Conservation (phyloP, 768 basidiomycete genomes). For the Lactarius deliciosus region DNA sequence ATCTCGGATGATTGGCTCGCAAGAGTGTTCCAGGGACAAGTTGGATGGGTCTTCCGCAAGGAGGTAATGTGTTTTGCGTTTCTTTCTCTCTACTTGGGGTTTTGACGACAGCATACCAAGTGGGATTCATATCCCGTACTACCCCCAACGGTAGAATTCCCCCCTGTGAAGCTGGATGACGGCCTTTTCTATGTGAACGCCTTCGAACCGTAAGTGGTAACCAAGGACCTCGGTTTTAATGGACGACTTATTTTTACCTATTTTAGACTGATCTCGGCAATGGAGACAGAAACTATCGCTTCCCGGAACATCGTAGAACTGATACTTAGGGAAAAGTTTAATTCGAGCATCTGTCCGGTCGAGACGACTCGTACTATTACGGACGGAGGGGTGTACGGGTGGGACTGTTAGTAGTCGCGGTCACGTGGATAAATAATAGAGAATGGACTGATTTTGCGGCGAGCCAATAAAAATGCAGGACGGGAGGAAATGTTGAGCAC, state of each 20-base stretch:
- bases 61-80: slow-evolving; percentile 45
- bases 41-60: slow-evolving; percentile 82
- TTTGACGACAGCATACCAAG: slow-evolving; percentile 37
- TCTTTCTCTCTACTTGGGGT: slow-evolving; percentile 17
- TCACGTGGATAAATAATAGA: slow-evolving; percentile 2
- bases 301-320: slow-evolving; percentile 83
- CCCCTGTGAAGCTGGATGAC: slow-evolving; percentile 72
- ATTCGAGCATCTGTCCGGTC: slow-evolving; percentile 59
- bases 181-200: slow-evolving; percentile 91
- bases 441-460: slow-evolving; percentile 23
- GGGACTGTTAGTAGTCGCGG: slow-evolving; percentile 27
- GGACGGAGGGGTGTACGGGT: slow-evolving; percentile 10
- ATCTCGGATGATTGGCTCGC: slow-evolving; percentile 71
- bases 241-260: background rate
- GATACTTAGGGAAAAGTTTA: slow-evolving; percentile 70
- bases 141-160: slow-evolving; percentile 63
- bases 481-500: background rate
- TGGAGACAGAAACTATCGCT: slow-evolving; percentile 90
- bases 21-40: slow-evolving; percentile 59
- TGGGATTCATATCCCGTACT: slow-evolving; percentile 82
- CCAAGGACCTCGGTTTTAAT: background rate
- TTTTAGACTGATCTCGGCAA: slow-evolving; percentile 77
- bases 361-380: background rate
- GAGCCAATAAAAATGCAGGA: slow-evolving; percentile 17
- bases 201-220: slow-evolving; percentile 73